Percentiles rank a stretch among this genome's conserved stretches.
phyloP scores from a whole-genome alignment of 2,329 filamentous ascomycete species.

The Lachnellula suecica region DNA sequence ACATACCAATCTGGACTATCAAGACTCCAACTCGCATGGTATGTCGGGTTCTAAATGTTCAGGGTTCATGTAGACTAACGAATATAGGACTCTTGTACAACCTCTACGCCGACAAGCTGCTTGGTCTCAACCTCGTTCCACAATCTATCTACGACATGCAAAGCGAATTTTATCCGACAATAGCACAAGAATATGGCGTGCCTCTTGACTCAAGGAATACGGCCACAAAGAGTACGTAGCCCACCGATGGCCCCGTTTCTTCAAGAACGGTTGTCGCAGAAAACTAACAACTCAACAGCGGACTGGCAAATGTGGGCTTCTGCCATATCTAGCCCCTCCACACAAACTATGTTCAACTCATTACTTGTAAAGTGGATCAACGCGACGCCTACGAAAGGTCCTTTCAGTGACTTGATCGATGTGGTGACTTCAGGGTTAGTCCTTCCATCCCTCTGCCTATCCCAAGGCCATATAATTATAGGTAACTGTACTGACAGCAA shows the following conservation, averaged over 20 bases:
- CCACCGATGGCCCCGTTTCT: too few species aligned
- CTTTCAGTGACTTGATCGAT: slow-evolving; percentile 77
- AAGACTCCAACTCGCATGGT: slow-evolving; percentile 52
- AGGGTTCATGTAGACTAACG: background rate
- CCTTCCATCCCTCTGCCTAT: background rate
- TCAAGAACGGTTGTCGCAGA: too few species aligned
- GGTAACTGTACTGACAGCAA: background rate
- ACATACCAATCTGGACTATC: slow-evolving; percentile 79
- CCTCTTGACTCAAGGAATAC: slow-evolving; percentile 79
- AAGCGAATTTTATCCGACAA: slow-evolving; percentile 71
- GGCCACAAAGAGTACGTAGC: slow-evolving; percentile 66
- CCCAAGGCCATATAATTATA: background rate
- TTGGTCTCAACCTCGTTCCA: slow-evolving; percentile 77
- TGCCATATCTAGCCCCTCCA: slow-evolving; percentile 64
- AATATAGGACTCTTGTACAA: slow-evolving; percentile 63
- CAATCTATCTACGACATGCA: slow-evolving; percentile 75
- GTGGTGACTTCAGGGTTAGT: slow-evolving; percentile 68
- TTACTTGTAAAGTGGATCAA: slow-evolving; percentile 74
- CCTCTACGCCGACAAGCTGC: slow-evolving; percentile 75
- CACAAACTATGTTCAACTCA: slow-evolving; percentile 65
- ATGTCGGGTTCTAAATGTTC: background rate
- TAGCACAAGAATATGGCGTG: slow-evolving; percentile 73
- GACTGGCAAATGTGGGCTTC: slow-evolving; percentile 88
- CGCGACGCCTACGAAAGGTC: slow-evolving; percentile 66
- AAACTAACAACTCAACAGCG: slow-evolving; percentile 4